Evolutionary conservation across 768 basidiomycete species (phyloP), one percentile per base, ranked within the genome.

Genomic region (Artomyces pyxidatus): DNA sequence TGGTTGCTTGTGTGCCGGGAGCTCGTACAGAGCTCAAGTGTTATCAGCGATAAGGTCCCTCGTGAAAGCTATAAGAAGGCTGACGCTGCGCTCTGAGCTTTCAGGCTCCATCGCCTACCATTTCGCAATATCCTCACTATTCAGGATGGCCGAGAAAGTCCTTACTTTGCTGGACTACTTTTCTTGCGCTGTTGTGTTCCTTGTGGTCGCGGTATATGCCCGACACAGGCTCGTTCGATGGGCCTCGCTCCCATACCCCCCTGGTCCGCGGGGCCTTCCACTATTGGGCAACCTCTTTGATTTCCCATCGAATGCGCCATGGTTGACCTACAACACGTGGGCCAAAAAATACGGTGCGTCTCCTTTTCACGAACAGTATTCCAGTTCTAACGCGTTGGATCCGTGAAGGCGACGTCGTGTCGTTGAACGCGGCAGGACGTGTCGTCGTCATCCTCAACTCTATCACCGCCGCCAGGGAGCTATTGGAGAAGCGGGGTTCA

Each of bases 401-500:
- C 17, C 40, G 19, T 12, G 14, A 35, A 37, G 47, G 19, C 28
- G 23, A 49, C 14, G 16, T 6, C 12, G 2, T 53, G 3, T 29
- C 19, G 52, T 44, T 71, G 37, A 60, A 60, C 30, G 49, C 76
- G 21, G 59, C 81, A 26, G 68, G 71, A 17, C 72, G 72, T 46
- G 66, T 71, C 8, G 69, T 76, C 58, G 55, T 81, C 39, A 63
- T 82, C 43, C 61, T 81, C 27, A 75, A 70, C 59, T 71, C 70
- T 43, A 48, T 65, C 49, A 64, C 70, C 45, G 70, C 68, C 5
- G 65, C 72, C 23, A 65, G 67, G 11, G 76, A 74, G 45, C 61
- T 81, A 21, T 63, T 82, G 25, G 78, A 79, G 32, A 78, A 71
- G 56, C 69, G 76, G 42, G 73, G 77, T 47, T 57, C 69, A 16